phyloP scores from a whole-genome alignment of 2,329 filamentous ascomycete species.

The Trichoderma cornu-damae region DNA sequence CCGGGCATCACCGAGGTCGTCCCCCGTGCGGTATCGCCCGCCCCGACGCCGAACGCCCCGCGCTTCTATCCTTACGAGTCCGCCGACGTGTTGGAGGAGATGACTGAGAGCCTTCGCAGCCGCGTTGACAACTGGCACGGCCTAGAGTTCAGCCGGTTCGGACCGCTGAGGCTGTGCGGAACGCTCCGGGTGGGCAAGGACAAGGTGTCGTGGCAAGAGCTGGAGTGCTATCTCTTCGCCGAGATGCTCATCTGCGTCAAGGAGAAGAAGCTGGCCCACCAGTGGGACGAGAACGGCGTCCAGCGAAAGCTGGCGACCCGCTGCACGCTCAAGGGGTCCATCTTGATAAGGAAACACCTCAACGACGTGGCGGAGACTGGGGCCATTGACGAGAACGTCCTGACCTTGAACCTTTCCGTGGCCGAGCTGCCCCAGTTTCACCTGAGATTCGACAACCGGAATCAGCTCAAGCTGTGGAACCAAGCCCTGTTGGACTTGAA shows the following conservation, averaged over 20 bases:
- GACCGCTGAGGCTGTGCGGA: conserved; percentile 83
- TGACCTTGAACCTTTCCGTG: conserved; percentile 88
- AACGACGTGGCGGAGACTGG: conserved; percentile 76
- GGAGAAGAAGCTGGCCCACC: conserved; percentile 70
- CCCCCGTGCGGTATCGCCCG: conserved; percentile 56
- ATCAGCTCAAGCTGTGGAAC: conserved; percentile 85
- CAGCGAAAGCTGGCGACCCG: conserved; percentile 59
- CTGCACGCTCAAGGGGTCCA: conserved; percentile 93
- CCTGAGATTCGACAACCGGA: conserved; percentile 77
- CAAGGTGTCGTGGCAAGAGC: conserved; percentile 91
- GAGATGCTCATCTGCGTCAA: conserved; percentile 99
- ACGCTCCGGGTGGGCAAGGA: conserved; percentile 93
- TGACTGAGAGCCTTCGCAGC: conserved; percentile 75
- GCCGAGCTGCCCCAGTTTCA: conserved; percentile 91
- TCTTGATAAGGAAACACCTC: conserved; percentile 95
- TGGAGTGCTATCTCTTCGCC: conserved; percentile 93
- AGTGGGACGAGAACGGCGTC: conserved; percentile 57
- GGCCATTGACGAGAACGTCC: conserved; percentile 68
- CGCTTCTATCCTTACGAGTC: conserved; percentile 69
- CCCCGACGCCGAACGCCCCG: conserved; percentile 53
- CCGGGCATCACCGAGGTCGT: conserved; percentile 49
- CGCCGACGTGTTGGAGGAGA: conserved; percentile 70
- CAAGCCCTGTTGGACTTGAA: conserved; percentile 82
- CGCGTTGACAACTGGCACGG: conserved; percentile 99
- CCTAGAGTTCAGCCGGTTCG: conserved; percentile 85